These are phyloP conservation scores for Phytophthora litchii DNA, from an alignment of 352 stramenopile genomes.

Conservation along the genomic window DNA sequence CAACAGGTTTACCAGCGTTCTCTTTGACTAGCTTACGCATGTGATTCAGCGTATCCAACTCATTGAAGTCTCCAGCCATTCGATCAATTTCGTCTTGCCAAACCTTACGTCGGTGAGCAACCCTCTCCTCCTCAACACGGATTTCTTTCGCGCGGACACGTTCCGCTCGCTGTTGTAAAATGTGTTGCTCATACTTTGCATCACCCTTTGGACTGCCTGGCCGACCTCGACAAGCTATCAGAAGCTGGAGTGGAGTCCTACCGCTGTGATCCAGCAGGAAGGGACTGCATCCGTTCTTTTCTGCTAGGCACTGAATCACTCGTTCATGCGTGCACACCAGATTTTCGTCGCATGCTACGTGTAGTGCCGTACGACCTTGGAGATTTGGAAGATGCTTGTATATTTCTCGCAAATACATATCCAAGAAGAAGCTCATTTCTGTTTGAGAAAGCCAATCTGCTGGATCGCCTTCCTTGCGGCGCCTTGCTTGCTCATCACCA, in stretches of 20 bases:
- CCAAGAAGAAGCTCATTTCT: conserved; percentile 66
- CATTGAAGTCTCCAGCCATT: conserved; percentile 54
- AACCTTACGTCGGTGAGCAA: conserved; percentile 31
- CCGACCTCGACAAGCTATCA: conserved; percentile 55
- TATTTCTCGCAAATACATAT: conserved; percentile 59
- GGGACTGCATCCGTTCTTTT: conserved; percentile 61
- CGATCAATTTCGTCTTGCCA: conserved; percentile 57
- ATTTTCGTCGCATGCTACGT: conserved; percentile 83
- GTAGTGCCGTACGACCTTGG: conserved; percentile 66
- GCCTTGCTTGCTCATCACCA: conserved; percentile 33
- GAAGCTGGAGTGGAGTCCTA: conserved; percentile 42
- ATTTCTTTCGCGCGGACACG: conserved; percentile 38
- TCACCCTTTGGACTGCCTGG: conserved; percentile 67
- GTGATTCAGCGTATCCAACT: conserved; percentile 52
- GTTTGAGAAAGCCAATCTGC: conserved; percentile 56
- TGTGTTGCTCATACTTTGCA: conserved; percentile 25
- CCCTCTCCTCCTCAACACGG: conserved; percentile 37
- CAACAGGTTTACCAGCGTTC: conserved; percentile 24
- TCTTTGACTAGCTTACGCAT: conserved; percentile 45
- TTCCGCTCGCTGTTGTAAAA: conserved; percentile 38
- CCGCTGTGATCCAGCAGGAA: conserved; percentile 57
- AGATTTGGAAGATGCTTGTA: conserved; percentile 73
- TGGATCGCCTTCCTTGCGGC: conserved; percentile 37
- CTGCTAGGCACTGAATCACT: conserved; percentile 55
- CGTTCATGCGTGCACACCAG: conserved; percentile 82